These are phyloP conservation scores for Podospora fimiseda DNA, from an alignment of 495 filamentous ascomycete genomes.

Conservation along the genomic window DNA sequence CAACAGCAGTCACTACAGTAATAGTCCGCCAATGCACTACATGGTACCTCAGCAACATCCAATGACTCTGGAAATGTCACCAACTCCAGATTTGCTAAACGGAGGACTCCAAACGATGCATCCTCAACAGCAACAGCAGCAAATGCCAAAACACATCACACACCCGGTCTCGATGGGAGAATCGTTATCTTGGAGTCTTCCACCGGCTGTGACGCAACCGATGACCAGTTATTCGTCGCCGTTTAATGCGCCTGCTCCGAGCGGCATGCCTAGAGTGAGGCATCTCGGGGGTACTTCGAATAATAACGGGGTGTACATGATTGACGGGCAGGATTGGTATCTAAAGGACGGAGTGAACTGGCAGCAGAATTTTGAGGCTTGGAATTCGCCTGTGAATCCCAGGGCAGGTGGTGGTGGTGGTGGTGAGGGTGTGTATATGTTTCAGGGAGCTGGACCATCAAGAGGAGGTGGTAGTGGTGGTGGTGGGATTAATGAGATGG, in stretches of 20 bases:
- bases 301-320: constrained; percentile 27
- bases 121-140: background rate
- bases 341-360: constrained; percentile 44
- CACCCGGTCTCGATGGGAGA: constrained; percentile 24
- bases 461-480: constrained; percentile 11
- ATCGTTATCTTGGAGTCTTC: constrained; percentile 21
- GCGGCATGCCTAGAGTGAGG: too few relatives aligned
- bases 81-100: background rate
- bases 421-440: constrained; percentile 23
- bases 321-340: constrained; percentile 47
- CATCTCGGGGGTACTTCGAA: constrained; percentile 12
- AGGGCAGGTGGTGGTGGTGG: background rate
- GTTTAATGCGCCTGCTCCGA: too few relatives aligned
- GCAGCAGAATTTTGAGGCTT: constrained; percentile 42
- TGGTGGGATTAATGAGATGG: constrained; percentile 13
- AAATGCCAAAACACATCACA: constrained; percentile 10
- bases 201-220: constrained; percentile 1
- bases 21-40: constrained; percentile 6
- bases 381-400: constrained; percentile 22
- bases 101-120: too few relatives aligned
- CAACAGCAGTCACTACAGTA: constrained; percentile 27
- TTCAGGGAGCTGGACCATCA: constrained; percentile 1
- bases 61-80: background rate
- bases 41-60: constrained; percentile 1
- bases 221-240: too few relatives aligned